phyloP scores from a whole-genome alignment of 225 moss, liverwort and hornwort genomes.

The Bryoerythrophyllum caledonicum region DNA sequence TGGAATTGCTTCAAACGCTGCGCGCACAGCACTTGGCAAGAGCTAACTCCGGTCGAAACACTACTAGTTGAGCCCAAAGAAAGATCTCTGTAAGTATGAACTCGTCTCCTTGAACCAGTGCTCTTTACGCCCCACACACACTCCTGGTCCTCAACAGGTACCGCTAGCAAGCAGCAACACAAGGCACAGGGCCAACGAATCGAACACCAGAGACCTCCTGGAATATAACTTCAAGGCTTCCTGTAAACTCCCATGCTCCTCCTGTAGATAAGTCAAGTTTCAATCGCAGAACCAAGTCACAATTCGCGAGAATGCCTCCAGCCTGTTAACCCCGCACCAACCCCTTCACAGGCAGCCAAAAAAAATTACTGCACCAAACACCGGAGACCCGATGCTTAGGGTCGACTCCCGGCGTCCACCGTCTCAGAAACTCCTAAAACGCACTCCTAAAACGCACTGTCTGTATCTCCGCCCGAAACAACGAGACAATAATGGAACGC shows the following conservation, averaged over 20 bases:
- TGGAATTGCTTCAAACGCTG: conserved; percentile 8
- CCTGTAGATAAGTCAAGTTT: conserved; percentile 2
- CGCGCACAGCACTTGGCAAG: not conserved
- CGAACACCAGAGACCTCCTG: not conserved
- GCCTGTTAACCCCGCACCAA: conserved; percentile 1
- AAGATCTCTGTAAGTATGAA: conserved; percentile 2
- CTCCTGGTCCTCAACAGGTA: conserved; percentile 7
- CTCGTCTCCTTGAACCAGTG: conserved; percentile 1
- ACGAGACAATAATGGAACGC: not conserved
- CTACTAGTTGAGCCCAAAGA: not conserved
- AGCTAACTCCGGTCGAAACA: not conserved
- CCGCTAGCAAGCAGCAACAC: not conserved
- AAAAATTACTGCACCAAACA: conserved; percentile 18
- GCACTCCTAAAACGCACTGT: conserved; percentile 11
- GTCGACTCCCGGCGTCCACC: too few species aligned
- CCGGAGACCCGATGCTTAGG: too few species aligned
- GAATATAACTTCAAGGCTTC: conserved; percentile 17
- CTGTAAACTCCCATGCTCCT: conserved; percentile 16
- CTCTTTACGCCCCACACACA: not conserved
- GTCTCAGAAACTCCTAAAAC: conserved; percentile 10
- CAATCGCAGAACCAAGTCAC: conserved; percentile 2
- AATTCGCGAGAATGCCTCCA: conserved; percentile 20
- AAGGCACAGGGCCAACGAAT: conserved; percentile 13
- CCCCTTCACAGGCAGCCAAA: conserved; percentile 21
- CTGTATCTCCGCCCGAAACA: not conserved